These are phyloP conservation scores for Calonectria pteridis DNA, from an alignment of 2,329 filamentous ascomycete genomes.

Conservation along the genomic window DNA sequence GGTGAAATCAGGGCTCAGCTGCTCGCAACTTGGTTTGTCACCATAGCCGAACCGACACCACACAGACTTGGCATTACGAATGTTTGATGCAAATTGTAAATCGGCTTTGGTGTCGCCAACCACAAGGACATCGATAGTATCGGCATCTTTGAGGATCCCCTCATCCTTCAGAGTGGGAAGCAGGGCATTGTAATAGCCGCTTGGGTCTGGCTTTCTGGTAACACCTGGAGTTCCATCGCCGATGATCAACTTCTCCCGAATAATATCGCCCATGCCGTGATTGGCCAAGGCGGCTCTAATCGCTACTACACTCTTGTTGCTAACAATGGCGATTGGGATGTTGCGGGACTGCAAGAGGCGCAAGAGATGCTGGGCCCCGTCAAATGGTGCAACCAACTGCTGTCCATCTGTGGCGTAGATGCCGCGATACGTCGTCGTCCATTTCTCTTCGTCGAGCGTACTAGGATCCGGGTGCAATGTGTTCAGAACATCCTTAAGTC, in stretches of 20 bases:
- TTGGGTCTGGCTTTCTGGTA: neutral
- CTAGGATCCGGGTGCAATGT: neutral
- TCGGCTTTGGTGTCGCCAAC: neutral
- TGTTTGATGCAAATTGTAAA: neutral
- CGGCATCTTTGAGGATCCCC: neutral
- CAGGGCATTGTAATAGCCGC: neutral
- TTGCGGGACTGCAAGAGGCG: neutral
- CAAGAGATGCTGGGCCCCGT: neutral
- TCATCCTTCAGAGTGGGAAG: neutral
- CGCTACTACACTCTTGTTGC: neutral
- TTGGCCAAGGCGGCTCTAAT: neutral
- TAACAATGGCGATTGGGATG: neutral
- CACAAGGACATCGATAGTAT: neutral
- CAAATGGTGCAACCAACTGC: neutral
- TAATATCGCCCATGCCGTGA: neutral
- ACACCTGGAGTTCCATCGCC: neutral
- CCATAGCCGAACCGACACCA: neutral
- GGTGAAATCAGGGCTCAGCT: neutral
- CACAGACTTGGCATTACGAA: neutral
- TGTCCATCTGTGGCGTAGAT: neutral
- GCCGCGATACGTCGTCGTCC: neutral
- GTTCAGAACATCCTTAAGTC: neutral
- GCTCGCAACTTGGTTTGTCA: neutral
- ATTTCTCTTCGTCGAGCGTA: neutral
- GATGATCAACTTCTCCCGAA: neutral